Percentiles rank a stretch among this genome's conserved stretches.
These are phyloP conservation scores for Cydonia oblonga DNA, from an alignment of 331 rosid species.

Conservation along the genomic window DNA sequence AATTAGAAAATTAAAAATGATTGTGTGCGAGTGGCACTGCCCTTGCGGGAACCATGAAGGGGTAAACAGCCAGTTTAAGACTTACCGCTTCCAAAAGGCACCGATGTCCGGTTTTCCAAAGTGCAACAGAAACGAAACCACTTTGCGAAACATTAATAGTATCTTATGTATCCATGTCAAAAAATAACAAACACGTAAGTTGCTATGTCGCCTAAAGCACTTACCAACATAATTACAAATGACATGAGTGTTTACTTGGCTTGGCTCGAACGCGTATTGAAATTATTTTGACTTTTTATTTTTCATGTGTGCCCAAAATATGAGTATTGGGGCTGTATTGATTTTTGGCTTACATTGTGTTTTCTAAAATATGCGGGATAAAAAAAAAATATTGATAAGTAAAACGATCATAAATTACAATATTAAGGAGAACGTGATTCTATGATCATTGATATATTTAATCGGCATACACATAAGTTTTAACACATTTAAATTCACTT, in stretches of 20 bases:
- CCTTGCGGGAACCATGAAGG: too few species aligned
- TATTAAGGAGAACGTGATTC: too few species aligned
- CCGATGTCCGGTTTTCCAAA: background rate
- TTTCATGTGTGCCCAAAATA: background rate
- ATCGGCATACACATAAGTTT: background rate
- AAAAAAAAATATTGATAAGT: background rate
- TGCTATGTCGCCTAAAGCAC: too few species aligned
- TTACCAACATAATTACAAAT: background rate
- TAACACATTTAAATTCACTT: background rate
- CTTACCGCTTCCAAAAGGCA: background rate
- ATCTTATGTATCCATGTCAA: too few species aligned
- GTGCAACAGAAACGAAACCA: background rate
- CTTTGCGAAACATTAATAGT: background rate
- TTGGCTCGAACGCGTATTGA: background rate
- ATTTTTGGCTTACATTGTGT: too few species aligned
- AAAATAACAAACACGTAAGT: too few species aligned
- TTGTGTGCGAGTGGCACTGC: too few species aligned
- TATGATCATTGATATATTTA: too few species aligned
- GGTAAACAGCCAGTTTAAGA: background rate
- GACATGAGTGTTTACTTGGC: background rate
- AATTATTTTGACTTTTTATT: too few species aligned
- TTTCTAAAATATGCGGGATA: background rate
- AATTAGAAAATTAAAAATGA: too few species aligned
- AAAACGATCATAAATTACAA: too few species aligned
- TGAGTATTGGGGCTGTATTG: background rate